Percentiles rank a stretch among this genome's conserved stretches.
Evolutionary conservation across 306 rosid species (phyloP).

Genomic region (Vigna hirtella): DNA sequence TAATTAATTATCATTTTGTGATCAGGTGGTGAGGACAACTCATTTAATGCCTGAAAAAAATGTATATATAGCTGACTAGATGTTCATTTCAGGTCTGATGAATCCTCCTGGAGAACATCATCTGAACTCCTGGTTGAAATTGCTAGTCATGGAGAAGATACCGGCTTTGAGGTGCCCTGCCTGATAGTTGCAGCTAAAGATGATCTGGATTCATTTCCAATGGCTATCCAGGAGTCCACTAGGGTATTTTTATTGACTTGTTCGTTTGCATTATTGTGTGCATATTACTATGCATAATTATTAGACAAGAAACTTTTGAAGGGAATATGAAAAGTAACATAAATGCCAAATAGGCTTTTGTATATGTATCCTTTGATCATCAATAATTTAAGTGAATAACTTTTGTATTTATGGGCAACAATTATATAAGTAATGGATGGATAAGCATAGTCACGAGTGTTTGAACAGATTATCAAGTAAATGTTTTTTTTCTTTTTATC

Average conservation of each 20-base stretch:
- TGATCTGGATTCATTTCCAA: slow-evolving; percentile 84
- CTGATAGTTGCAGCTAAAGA: slow-evolving; percentile 98
- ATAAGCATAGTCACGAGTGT: neutral
- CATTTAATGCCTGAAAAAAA: neutral
- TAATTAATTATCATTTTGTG: slow-evolving; percentile 18
- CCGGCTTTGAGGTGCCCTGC: slow-evolving; percentile 98
- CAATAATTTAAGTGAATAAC: slow-evolving; percentile 19
- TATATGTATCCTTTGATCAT: neutral
- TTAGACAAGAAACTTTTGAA: slow-evolving; percentile 28
- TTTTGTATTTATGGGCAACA: slow-evolving; percentile 18
- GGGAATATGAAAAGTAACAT: slow-evolving; percentile 26
- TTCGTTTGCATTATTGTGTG: slow-evolving; percentile 16
- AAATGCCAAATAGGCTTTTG: neutral
- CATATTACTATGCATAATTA: slow-evolving; percentile 27
- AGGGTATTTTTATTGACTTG: slow-evolving; percentile 65
- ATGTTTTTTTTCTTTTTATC: neutral
- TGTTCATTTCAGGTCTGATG: slow-evolving; percentile 76
- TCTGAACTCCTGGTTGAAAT: slow-evolving; percentile 83
- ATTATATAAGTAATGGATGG: slow-evolving; percentile 3
- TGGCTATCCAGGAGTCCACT: slow-evolving; percentile 90
- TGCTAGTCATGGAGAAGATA: slow-evolving; percentile 94
- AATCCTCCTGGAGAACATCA: slow-evolving; percentile 81
- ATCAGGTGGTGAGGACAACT: slow-evolving; percentile 20
- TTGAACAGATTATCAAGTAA: slow-evolving; percentile 9
- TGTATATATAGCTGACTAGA: slow-evolving; percentile 25